Conservation (phyloP, 768 basidiomycete species). For the Erythrobasidium yunnanense region DNA sequence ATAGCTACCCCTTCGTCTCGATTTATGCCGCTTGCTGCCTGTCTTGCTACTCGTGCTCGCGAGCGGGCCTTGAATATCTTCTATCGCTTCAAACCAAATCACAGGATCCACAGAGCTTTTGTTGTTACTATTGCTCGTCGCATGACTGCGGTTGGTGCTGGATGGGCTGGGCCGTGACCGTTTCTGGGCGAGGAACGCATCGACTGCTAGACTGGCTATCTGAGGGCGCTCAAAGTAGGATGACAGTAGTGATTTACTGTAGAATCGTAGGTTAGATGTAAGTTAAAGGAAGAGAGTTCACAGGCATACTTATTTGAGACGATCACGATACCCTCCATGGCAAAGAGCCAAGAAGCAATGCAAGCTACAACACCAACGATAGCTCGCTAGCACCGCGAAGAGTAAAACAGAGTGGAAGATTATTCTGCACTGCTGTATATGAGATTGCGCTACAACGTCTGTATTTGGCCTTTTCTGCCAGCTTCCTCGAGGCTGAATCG, state of each 20-base stretch:
- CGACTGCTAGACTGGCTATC: slow-evolving; percentile 4
- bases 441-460: too few relatives aligned
- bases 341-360: not conserved
- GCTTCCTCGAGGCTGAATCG: too few relatives aligned
- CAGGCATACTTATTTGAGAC: slow-evolving; percentile 1
- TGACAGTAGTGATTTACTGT: slow-evolving; percentile 10
- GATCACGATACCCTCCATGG: slow-evolving; percentile 17
- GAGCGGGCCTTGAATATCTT: not conserved
- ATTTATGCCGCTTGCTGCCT: not conserved
- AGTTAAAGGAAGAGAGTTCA: not conserved
- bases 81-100: slow-evolving; percentile 17
- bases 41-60: not conserved
- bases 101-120: slow-evolving; percentile 4
- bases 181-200: not conserved
- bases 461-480: too few relatives aligned
- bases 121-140: not conserved
- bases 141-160: not conserved
- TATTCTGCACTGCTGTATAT: not conserved
- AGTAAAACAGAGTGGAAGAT: not conserved
- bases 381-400: not conserved
- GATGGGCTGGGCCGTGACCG: not conserved
- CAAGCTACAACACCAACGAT: not conserved
- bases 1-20: slow-evolving; percentile 6
- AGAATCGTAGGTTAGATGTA: not conserved
- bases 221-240: not conserved